Conservation (phyloP, 805 yeast genomes). For the Jamesozyma jinghongensis region DNA sequence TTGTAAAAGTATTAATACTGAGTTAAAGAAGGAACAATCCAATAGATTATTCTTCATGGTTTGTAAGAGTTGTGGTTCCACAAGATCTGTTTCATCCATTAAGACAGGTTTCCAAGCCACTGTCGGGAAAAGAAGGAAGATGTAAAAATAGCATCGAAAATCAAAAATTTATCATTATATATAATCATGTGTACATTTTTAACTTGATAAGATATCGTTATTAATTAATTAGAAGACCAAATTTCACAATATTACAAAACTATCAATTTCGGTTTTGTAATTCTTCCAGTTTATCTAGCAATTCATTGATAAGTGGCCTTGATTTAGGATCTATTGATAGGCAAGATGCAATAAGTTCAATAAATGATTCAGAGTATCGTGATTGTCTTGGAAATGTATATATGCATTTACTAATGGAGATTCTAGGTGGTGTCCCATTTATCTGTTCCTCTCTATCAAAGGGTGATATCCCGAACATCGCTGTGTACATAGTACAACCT, state of each 20-base stretch:
- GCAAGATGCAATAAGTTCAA: conserved; percentile 51
- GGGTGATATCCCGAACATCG: conserved; percentile 75
- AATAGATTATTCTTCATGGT: conserved; percentile 96
- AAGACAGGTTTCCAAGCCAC: conserved; percentile 99
- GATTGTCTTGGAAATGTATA: conserved; percentile 34
- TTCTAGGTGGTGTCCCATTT: conserved; percentile 69
- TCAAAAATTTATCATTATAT: conserved; percentile 2
- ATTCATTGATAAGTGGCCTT: conserved; percentile 57
- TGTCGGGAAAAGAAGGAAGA: conserved; percentile 80
- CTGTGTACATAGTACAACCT: conserved; percentile 73
- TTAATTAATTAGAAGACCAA: neutral
- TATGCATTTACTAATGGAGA: conserved; percentile 65
- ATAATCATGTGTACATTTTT: conserved; percentile 6
- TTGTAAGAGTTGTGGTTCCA: conserved; percentile 96
- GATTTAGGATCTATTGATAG: conserved; percentile 49
- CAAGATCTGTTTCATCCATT: conserved; percentile 93
- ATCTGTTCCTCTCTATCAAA: conserved; percentile 76
- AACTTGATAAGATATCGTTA: neutral
- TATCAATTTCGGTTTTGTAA: conserved; percentile 1
- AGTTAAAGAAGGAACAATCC: conserved; percentile 86
- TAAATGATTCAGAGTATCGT: conserved; percentile 45
- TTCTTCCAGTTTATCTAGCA: conserved; percentile 37
- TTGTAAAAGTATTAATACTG: conserved; percentile 96
- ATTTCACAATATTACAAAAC: neutral
- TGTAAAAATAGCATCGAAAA: conserved; percentile 13